Conservation (phyloP, 202 grass and related monocot genomes). For the Carex sylvatica region DNA sequence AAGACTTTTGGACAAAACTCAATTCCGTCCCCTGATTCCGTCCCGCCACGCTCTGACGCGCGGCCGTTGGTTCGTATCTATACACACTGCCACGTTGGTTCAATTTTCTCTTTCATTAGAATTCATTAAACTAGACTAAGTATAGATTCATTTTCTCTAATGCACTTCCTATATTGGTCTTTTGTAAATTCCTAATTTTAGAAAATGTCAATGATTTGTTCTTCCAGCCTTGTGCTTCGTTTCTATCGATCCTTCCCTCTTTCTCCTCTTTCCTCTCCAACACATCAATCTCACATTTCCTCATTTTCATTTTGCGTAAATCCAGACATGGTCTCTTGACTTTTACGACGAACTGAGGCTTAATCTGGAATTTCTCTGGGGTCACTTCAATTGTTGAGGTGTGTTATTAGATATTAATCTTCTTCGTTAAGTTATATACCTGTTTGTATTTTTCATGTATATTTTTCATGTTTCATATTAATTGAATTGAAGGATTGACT, state of each 20-base stretch:
- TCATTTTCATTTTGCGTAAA: neutral
- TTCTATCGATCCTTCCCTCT: conserved; percentile 6
- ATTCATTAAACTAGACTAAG: neutral
- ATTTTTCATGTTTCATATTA: neutral
- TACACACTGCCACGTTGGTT: conserved; percentile 6
- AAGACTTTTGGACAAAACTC: too few species aligned
- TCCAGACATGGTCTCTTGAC: neutral
- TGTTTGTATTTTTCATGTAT: neutral
- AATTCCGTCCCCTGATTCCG: neutral
- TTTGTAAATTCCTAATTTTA: conserved; percentile 21
- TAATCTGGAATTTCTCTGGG: neutral
- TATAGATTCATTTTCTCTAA: neutral
- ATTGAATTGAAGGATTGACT: neutral
- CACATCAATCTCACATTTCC: conserved; percentile 5
- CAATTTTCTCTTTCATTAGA: conserved; percentile 15
- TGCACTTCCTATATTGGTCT: conserved; percentile 1
- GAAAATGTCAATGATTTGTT: conserved; percentile 10
- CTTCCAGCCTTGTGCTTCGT: neutral
- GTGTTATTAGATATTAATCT: conserved; percentile 18
- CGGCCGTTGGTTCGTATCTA: neutral
- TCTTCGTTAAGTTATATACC: neutral
- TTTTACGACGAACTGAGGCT: neutral
- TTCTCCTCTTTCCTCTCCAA: neutral
- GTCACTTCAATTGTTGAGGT: conserved; percentile 26
- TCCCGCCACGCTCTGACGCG: conserved; percentile 13